These are phyloP conservation scores for Desmodesmus armatus DNA, from an alignment of 139 green algal species.

Conservation along the genomic window DNA sequence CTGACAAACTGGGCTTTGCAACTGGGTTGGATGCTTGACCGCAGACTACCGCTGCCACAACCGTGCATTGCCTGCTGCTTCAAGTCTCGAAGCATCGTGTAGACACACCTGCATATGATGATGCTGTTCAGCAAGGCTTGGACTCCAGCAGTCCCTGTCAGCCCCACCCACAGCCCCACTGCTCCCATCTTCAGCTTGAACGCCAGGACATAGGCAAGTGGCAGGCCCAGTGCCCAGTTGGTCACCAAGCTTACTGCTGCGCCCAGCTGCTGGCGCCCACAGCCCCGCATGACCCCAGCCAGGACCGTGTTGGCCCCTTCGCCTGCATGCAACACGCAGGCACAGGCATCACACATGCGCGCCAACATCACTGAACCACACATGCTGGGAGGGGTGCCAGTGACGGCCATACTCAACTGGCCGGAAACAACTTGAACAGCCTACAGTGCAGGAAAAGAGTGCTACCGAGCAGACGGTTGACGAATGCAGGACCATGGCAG, in stretches of 20 bases:
- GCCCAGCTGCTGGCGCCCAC: slow-evolving; percentile 68
- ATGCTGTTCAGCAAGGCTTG: slow-evolving; percentile 51
- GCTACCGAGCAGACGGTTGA: too few relatives aligned
- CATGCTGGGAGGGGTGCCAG: too few relatives aligned
- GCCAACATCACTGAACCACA: too few relatives aligned
- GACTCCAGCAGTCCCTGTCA: slow-evolving; percentile 66
- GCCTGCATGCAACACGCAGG: too few relatives aligned
- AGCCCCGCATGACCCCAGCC: slow-evolving; percentile 70
- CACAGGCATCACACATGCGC: too few relatives aligned
- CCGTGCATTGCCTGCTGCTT: neutral
- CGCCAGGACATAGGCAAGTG: slow-evolving; percentile 61
- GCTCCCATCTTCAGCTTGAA: slow-evolving; percentile 52
- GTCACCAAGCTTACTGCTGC: slow-evolving; percentile 66
- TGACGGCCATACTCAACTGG: too few relatives aligned
- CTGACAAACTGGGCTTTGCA: neutral
- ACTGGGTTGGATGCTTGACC: neutral
- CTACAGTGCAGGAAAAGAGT: too few relatives aligned
- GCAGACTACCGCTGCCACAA: neutral
- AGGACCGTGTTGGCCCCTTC: slow-evolving; percentile 69
- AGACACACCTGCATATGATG: slow-evolving; percentile 54
- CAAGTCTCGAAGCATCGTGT: neutral
- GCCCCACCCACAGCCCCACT: slow-evolving; percentile 63
- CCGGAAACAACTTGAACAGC: too few relatives aligned
- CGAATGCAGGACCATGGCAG: too few relatives aligned
- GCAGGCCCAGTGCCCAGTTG: slow-evolving; percentile 72